A percentile compares a stretch with the other conserved stretches of the same genome.
phyloP scores from a whole-genome alignment of 345 rosid species.

The Melastoma malabathricum region DNA sequence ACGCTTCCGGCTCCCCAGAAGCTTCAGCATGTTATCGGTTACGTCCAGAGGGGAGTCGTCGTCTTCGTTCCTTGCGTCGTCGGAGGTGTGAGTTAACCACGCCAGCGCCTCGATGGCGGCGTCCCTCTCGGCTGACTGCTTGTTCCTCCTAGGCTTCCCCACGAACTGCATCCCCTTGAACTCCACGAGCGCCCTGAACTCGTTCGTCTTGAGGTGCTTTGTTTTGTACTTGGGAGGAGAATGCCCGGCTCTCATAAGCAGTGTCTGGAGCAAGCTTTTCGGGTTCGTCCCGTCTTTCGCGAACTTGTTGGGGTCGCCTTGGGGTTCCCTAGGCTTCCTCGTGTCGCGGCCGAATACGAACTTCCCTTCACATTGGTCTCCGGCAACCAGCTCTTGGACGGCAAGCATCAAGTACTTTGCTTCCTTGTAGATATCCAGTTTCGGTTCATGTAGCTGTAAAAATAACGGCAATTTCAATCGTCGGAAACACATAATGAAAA shows the following conservation, averaged over 20 bases:
- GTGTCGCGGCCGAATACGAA: constrained; percentile 87
- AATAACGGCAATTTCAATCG: not conserved
- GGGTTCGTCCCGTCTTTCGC: constrained; percentile 86
- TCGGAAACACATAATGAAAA: too few relatives aligned
- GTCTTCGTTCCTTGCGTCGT: constrained; percentile 21
- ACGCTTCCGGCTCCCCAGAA: constrained; percentile 64
- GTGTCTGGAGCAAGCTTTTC: constrained; percentile 82
- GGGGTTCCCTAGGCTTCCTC: constrained; percentile 43
- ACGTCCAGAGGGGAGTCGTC: constrained; percentile 54
- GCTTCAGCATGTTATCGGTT: constrained; percentile 93
- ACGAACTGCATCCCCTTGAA: constrained; percentile 98
- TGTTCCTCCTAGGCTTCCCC: constrained; percentile 83
- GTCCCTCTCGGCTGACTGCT: constrained; percentile 90
- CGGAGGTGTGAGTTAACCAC: constrained; percentile 85
- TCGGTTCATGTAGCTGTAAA: constrained; percentile 67
- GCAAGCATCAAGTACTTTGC: constrained; percentile 87
- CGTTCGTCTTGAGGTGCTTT: constrained; percentile 85
- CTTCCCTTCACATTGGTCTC: constrained; percentile 93
- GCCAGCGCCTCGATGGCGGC: constrained; percentile 95
- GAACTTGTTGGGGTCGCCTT: constrained; percentile 33
- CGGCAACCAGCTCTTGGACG: constrained; percentile 78
- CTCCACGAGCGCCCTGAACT: constrained; percentile 85
- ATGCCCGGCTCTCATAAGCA: constrained; percentile 91
- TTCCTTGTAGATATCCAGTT: constrained; percentile 65
- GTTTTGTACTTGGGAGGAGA: constrained; percentile 95